Base-by-base conservation (phyloP, 352 stramenopile genomes). In the Salisapilia sapeloensis region DNA sequence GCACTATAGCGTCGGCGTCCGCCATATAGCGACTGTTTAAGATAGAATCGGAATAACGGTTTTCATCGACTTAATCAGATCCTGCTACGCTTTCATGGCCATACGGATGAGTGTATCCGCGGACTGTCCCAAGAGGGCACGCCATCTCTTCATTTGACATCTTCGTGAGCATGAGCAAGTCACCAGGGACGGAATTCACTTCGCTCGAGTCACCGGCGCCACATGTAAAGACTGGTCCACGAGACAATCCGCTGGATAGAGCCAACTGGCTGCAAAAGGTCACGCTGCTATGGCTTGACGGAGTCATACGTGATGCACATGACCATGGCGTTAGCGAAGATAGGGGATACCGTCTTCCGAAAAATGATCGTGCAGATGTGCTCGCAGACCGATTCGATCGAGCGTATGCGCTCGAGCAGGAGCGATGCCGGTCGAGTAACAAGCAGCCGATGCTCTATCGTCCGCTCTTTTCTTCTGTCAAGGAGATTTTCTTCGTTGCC, bases 1-100 rank as follows among this genome's bases (percentile, higher is more conserved):
- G 40, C 48, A 93, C 75, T 40, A 93, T 66, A 19, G 70, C 74
- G 17, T 83, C 66, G n/a, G n/a, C n/a, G n/a, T n/a, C n/a, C n/a
- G n/a, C n/a, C n/a, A n/a, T n/a, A n/a, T n/a, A n/a, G n/a, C n/a
- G n/a, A n/a, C n/a, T n/a, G n/a, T n/a, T n/a, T n/a, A n/a, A n/a
- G n/a, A n/a, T n/a, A n/a, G n/a, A n/a, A n/a, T n/a, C n/a, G n/a
- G n/a, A n/a, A n/a, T n/a, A n/a, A n/a, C n/a, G n/a, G n/a, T n/a
- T n/a, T n/a, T n/a, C n/a, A n/a, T n/a, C n/a, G n/a, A n/a, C n/a
- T n/a, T n/a, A n/a, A n/a, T n/a, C n/a, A n/a, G n/a, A n/a, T n/a
- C n/a, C n/a, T n/a, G n/a, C n/a, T n/a, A n/a, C n/a, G n/a, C n/a
- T n/a, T n/a, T n/a, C n/a, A n/a, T n/a, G n/a, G n/a, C n/a, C n/a